Evolutionary conservation across 306 rosid species (phyloP).

Genomic region (Quercus engelmannii): DNA sequence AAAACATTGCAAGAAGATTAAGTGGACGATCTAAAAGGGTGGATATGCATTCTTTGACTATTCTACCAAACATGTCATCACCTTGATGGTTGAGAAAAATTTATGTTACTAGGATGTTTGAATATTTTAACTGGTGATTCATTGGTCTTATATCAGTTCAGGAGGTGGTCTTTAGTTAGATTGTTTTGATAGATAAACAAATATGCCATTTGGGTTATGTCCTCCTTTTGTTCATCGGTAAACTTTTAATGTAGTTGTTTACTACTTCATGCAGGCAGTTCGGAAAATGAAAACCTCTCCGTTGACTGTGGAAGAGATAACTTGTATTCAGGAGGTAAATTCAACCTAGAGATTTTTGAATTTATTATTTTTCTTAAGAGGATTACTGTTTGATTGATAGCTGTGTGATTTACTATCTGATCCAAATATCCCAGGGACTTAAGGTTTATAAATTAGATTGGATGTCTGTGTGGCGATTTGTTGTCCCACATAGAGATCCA

Average conservation of each 20-base stretch:
- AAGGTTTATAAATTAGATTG: slow-evolving; percentile 76
- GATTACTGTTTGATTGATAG: slow-evolving; percentile 14
- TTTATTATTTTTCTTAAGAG: neutral
- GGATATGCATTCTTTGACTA: neutral
- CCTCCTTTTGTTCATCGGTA: neutral
- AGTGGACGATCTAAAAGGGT: neutral
- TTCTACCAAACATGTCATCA: neutral
- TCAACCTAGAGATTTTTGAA: slow-evolving; percentile 17
- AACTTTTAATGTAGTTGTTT: slow-evolving; percentile 19
- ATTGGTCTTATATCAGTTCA: neutral
- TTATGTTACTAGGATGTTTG: neutral
- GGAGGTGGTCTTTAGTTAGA: neutral
- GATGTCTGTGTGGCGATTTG: slow-evolving; percentile 71
- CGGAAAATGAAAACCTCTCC: slow-evolving; percentile 94
- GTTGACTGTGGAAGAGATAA: slow-evolving; percentile 74
- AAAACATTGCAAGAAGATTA: slow-evolving; percentile 7
- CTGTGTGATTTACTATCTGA: slow-evolving; percentile 33
- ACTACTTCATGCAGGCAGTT: slow-evolving; percentile 63
- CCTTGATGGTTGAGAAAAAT: neutral
- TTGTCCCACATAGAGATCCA: slow-evolving; percentile 96
- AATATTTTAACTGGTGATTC: neutral
- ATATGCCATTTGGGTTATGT: slow-evolving; percentile 12
- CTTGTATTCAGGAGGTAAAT: slow-evolving; percentile 77
- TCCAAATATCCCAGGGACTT: slow-evolving; percentile 65
- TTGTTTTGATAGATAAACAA: neutral